Evolutionary conservation across 805 yeast genomes (phyloP).

Genomic region (Metahyphopichia silvanorum): DNA sequence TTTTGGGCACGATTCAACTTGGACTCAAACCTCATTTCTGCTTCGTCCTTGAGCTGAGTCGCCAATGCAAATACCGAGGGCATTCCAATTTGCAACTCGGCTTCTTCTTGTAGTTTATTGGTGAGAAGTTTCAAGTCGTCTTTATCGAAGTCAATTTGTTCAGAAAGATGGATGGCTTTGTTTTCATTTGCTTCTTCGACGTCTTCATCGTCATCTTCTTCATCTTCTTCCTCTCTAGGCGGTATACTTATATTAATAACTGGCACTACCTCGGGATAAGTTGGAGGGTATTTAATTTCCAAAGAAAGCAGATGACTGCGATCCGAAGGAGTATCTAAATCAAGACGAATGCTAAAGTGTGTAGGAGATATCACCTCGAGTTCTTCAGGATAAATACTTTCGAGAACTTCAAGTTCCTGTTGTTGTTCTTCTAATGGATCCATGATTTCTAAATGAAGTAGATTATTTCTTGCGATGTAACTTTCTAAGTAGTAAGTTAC

Average conservation of each 20-base stretch:
- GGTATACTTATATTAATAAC: slow-evolving; percentile 40
- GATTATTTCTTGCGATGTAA: no score
- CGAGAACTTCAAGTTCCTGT: slow-evolving; percentile 87
- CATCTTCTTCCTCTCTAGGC: slow-evolving; percentile 29
- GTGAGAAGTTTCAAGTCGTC: slow-evolving; percentile 43
- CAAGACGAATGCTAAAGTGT: slow-evolving; percentile 55
- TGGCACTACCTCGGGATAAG: slow-evolving; percentile 82
- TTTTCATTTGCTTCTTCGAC: slow-evolving; percentile 38
- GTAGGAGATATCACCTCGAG: slow-evolving; percentile 44
- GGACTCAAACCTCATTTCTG: slow-evolving; percentile 64
- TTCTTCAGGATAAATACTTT: slow-evolving; percentile 94
- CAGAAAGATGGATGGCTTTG: slow-evolving; percentile 53
- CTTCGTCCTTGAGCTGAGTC: slow-evolving; percentile 74
- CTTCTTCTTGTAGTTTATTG: slow-evolving; percentile 50
- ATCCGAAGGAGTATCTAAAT: slow-evolving; percentile 65
- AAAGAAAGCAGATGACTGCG: slow-evolving; percentile 55
- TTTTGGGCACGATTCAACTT: slow-evolving; percentile 55
- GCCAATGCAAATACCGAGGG: slow-evolving; percentile 85
- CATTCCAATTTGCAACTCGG: slow-evolving; percentile 80
- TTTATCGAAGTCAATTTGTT: slow-evolving; percentile 51
- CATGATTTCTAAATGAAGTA: slow-evolving; percentile 50
- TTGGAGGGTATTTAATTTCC: slow-evolving; percentile 68
- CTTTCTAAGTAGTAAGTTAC: no score
- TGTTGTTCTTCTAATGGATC: slow-evolving; percentile 78
- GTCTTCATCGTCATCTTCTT: slow-evolving; percentile 39